These are phyloP conservation scores for Fraxinus ornus DNA, from an alignment of 305 asterid species.

Conservation along the genomic window DNA sequence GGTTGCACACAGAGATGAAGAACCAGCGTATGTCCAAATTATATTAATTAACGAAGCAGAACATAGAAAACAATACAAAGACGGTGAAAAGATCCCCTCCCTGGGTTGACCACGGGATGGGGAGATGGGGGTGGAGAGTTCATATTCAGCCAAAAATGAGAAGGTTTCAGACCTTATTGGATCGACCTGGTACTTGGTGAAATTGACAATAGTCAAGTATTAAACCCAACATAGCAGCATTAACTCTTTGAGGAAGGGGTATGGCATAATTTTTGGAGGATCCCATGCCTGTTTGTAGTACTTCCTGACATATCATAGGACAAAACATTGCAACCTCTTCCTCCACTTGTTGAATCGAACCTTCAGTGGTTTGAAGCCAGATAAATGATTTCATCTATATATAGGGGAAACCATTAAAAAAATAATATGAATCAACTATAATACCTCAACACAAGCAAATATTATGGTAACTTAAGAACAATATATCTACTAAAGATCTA, in stretches of 20 bases:
- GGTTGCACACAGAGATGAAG: not conserved
- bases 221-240: slow-evolving; percentile 41
- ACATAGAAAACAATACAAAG: not conserved
- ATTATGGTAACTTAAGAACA: not conserved
- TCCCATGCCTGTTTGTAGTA: slow-evolving; percentile 44
- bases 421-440: not conserved
- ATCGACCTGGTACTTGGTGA: slow-evolving; percentile 56
- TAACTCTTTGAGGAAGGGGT: slow-evolving; percentile 46
- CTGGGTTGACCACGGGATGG: not conserved
- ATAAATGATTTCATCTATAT: slow-evolving; percentile 44
- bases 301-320: slow-evolving; percentile 49
- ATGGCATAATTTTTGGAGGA: slow-evolving; percentile 47
- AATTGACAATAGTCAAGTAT: slow-evolving; percentile 50
- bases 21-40: not conserved
- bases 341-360: slow-evolving; percentile 53
- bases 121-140: not conserved
- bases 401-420: slow-evolving; percentile 2
- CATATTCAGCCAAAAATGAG: not conserved
- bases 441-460: not conserved
- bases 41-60: not conserved
- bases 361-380: slow-evolving; percentile 55
- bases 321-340: slow-evolving; percentile 57
- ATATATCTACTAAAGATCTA: not conserved
- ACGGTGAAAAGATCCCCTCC: not conserved
- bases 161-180: slow-evolving; percentile 37